phyloP scores from a whole-genome alignment of 2,329 filamentous ascomycete species.

The Chaetomium sp. region DNA sequence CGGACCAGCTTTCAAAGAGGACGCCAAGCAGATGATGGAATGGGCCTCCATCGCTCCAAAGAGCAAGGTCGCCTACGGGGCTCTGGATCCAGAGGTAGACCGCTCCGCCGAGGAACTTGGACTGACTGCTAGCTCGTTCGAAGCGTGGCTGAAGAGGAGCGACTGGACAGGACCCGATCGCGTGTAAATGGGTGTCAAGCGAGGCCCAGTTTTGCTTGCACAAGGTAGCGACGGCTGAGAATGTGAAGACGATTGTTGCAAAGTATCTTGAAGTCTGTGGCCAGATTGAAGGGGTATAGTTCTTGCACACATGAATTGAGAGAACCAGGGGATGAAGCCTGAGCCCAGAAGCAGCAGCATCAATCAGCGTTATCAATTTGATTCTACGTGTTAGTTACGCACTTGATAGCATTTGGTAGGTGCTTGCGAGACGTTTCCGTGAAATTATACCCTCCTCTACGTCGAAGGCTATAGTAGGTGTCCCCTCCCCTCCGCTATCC shows the following conservation, averaged over 20 bases:
- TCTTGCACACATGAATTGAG: background rate
- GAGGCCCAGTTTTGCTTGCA: background rate
- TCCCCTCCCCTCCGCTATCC: too few species aligned
- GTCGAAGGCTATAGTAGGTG: too few species aligned
- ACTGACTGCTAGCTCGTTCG: background rate
- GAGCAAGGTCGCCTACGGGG: conserved; percentile 1
- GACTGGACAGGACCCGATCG: conserved; percentile 3
- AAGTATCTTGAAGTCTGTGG: background rate
- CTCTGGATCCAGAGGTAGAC: background rate
- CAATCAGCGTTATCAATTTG: too few species aligned
- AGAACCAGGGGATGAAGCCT: too few species aligned
- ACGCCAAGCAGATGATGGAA: conserved; percentile 7
- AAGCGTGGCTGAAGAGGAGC: conserved; percentile 3
- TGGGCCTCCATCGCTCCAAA: conserved; percentile 3
- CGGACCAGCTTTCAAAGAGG: conserved; percentile 1
- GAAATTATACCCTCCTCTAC: too few species aligned
- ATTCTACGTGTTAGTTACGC: too few species aligned
- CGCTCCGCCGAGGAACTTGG: conserved; percentile 1
- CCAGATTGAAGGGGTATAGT: background rate
- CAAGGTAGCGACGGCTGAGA: background rate
- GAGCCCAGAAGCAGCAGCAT: too few species aligned
- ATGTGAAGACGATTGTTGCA: background rate
- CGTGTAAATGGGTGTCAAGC: background rate
- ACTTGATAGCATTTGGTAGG: too few species aligned
- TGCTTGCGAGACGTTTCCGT: too few species aligned